phyloP scores from a whole-genome alignment of 768 basidiomycete genomes.

The Cantharellus cinnabarinus region DNA sequence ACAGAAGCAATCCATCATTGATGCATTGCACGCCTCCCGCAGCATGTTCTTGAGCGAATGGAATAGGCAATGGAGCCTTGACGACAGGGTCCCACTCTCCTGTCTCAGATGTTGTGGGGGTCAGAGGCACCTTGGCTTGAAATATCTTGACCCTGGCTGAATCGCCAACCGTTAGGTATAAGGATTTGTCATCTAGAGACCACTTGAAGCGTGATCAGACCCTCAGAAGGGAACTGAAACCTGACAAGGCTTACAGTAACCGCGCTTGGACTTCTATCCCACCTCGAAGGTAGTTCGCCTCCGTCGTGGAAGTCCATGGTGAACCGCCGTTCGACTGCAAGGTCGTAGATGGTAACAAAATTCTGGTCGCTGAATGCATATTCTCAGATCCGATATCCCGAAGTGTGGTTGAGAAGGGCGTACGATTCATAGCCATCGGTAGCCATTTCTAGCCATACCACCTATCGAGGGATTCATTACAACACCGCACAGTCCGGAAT shows the following conservation, averaged over 20 bases:
- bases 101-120: slow-evolving; percentile 22
- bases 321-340: not conserved
- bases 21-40: slow-evolving; percentile 45
- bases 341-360: slow-evolving; percentile 3
- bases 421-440: slow-evolving; percentile 7
- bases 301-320: not conserved
- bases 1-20: slow-evolving; percentile 38
- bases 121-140: slow-evolving; percentile 35
- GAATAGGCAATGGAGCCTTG: slow-evolving; percentile 22
- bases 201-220: slow-evolving; percentile 28
- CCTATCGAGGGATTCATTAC: not conserved
- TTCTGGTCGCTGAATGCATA: not conserved
- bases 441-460: slow-evolving; percentile 5
- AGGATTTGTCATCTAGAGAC: slow-evolving; percentile 41
- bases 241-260: slow-evolving; percentile 28
- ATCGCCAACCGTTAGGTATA: slow-evolving; percentile 64
- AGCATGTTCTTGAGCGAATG: slow-evolving; percentile 36
- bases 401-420: too few relatives aligned
- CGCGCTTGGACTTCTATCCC: slow-evolving; percentile 62
- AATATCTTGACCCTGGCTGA: slow-evolving; percentile 59
- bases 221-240: slow-evolving; percentile 1
- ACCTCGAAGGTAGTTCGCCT: slow-evolving; percentile 47
- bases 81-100: slow-evolving; percentile 9
- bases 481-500: not conserved
- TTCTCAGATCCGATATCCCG: too few relatives aligned